phyloP scores from a whole-genome alignment of 2,329 filamentous ascomycete species.

The Paramyrothecium sp. region DNA sequence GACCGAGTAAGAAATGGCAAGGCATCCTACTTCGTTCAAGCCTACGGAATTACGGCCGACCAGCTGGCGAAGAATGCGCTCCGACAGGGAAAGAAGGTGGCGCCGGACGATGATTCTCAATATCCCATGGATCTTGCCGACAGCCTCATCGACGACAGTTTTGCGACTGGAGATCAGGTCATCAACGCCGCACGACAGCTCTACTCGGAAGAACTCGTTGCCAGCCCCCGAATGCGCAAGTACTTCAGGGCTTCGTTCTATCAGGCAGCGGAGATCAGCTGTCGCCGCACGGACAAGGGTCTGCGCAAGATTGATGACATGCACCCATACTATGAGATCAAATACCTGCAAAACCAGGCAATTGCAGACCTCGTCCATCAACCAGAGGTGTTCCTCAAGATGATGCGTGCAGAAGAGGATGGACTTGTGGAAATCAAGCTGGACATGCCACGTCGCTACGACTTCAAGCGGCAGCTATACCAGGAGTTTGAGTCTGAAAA shows the following conservation, averaged over 20 bases:
- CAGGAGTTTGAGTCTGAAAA: conserved; percentile 91
- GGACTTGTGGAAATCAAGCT: conserved; percentile 85
- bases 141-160: conserved; percentile 68
- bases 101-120: conserved; percentile 79
- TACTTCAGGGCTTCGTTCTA: conserved; percentile 84
- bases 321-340: conserved; percentile 96
- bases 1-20: conserved; percentile 81
- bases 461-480: conserved; percentile 75
- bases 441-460: conserved; percentile 70
- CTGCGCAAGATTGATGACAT: conserved; percentile 90
- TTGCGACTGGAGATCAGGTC: conserved; percentile 72
- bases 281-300: conserved; percentile 89
- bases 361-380: conserved; percentile 77
- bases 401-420: conserved; percentile 96
- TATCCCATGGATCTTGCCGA: conserved; percentile 88
- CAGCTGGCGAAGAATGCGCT: conserved; percentile 85
- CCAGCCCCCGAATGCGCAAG: conserved; percentile 86
- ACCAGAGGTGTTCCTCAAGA: conserved; percentile 90
- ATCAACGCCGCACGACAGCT: conserved; percentile 79
- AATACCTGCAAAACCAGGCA: conserved; percentile 89
- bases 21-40: conserved; percentile 79
- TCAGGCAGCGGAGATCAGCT: conserved; percentile 79
- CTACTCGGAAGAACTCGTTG: conserved; percentile 87
- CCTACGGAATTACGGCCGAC: conserved; percentile 87
- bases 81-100: conserved; percentile 72